Base-by-base conservation (phyloP, 495 filamentous ascomycete genomes). In the Mytilinidion resinicola region DNA sequence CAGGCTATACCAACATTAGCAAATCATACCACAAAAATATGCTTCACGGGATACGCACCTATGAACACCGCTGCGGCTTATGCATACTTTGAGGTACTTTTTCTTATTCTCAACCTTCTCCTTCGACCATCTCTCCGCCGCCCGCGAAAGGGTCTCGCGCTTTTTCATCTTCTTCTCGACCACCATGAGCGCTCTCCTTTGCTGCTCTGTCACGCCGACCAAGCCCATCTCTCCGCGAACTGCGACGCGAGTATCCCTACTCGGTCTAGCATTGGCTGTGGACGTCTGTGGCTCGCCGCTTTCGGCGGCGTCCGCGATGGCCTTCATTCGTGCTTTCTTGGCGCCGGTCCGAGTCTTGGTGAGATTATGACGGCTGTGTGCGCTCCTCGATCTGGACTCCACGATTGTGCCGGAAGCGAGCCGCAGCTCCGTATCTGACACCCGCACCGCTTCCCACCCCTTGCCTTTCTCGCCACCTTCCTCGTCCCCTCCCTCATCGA, bases 131-230 rank as follows among this genome's bases (percentile, higher is more conserved):
- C 39, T 4, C 39, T 42, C 12, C 17, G 39, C 39, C 11, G 63
- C 56, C 36, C 51, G 47, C 41, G 58, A 57, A 33, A 65, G 51
- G 19, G 57, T 57, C 42, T 65, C 61, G 30, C 62, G 61, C 59
- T 63, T 65, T 54, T 65, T 42, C 51, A 50, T 50, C 65, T 67
- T 67, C 55, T 60, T 67, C 59, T 67, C 58, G 21, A 56, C 50
- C 4, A 57, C 35, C 15, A 51, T 19, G 25, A 67, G 46, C 21
- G 62, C 59, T 35, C 50, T 58, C 55, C 50, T 56, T 37, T 67
- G 65, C 20, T 52, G 44, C 55, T 48, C 51, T 21, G 65, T 54
- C 48, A 67, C 51, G 34, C 65, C 65, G 14, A 60, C 15, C 20
- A 67, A 25, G 15, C 65, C 55, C 65, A 65, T 67, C 35, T 62